phyloP scores from a whole-genome alignment of 2,329 filamentous ascomycete species.

The Talaromyces atroroseus region DNA sequence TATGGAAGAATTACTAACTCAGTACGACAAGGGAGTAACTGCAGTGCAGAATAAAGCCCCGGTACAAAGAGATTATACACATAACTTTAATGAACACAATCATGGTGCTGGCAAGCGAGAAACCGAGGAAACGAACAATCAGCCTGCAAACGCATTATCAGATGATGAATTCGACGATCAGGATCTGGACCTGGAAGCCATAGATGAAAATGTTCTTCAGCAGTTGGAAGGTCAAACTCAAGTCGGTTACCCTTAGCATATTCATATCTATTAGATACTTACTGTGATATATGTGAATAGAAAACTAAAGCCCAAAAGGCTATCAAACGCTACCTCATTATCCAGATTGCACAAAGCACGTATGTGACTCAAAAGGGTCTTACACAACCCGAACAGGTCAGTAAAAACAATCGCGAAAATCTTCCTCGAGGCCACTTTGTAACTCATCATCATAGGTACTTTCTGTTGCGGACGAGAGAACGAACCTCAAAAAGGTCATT shows the following conservation, averaged over 20 bases:
- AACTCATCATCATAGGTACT: conserved; percentile 55
- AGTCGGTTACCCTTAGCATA: conserved; percentile 45
- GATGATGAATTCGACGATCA: conserved; percentile 66
- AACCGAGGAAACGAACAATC: background rate
- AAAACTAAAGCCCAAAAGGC: conserved; percentile 59
- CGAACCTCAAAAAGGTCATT: conserved; percentile 61
- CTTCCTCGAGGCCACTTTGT: background rate
- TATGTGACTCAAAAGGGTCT: conserved; percentile 61
- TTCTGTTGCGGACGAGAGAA: conserved; percentile 72
- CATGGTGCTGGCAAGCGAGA: background rate
- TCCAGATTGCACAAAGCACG: conserved; percentile 63
- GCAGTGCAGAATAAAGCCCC: background rate
- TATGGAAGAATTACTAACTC: conserved; percentile 52
- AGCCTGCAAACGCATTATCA: background rate
- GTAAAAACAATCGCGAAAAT: conserved; percentile 19
- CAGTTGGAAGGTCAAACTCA: conserved; percentile 69
- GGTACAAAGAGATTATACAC: background rate
- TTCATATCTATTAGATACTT: conserved; percentile 29
- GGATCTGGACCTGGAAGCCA: conserved; percentile 57
- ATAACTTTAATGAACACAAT: background rate
- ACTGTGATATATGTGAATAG: conserved; percentile 63
- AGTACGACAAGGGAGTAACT: conserved; percentile 44
- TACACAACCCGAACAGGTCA: conserved; percentile 65
- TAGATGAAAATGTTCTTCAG: conserved; percentile 54
- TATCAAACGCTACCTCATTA: conserved; percentile 83